Conservation (phyloP, 2,329 filamentous ascomycete species). For the Xylariaceae sp. region DNA sequence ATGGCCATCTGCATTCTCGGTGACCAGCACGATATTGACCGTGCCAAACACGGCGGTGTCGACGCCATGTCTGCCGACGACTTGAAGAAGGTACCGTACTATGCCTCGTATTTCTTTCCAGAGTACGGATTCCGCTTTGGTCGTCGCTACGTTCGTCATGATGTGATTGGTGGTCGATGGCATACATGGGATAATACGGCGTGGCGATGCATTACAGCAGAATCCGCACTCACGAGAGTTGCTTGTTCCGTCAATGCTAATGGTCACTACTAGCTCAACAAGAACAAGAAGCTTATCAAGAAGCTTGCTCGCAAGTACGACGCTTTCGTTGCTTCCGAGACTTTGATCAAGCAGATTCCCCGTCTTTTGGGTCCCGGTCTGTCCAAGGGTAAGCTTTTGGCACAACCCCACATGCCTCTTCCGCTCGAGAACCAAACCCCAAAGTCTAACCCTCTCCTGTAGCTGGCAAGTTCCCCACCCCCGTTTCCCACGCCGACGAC, state of each 20-base stretch:
- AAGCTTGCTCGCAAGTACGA: slow-evolving; percentile 99
- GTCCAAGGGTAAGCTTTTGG: slow-evolving; percentile 70
- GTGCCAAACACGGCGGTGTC: slow-evolving; percentile 97
- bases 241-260: too few species aligned
- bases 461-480: slow-evolving; percentile 99
- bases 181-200: too few species aligned
- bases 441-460: slow-evolving; percentile 30
- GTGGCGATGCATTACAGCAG: too few species aligned
- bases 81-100: slow-evolving; percentile 93
- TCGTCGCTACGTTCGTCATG: too few species aligned
- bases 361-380: slow-evolving; percentile 99
- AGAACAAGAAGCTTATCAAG: slow-evolving; percentile 99
- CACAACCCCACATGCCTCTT: not conserved
- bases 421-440: not conserved
- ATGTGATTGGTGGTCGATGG: too few species aligned
- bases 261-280: slow-evolving; percentile 72
- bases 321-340: slow-evolving; percentile 95
- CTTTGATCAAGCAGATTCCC: slow-evolving; percentile 99
- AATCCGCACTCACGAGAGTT: too few species aligned
- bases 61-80: slow-evolving; percentile 98
- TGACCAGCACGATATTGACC: slow-evolving; percentile 95
- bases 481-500: slow-evolving; percentile 95
- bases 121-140: too few species aligned
- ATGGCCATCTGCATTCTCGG: slow-evolving; percentile 49
- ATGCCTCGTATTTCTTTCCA: too few species aligned